Evolutionary conservation across 129 eudicot genomes (phyloP).

Genomic region (Flaveria trinervia): DNA sequence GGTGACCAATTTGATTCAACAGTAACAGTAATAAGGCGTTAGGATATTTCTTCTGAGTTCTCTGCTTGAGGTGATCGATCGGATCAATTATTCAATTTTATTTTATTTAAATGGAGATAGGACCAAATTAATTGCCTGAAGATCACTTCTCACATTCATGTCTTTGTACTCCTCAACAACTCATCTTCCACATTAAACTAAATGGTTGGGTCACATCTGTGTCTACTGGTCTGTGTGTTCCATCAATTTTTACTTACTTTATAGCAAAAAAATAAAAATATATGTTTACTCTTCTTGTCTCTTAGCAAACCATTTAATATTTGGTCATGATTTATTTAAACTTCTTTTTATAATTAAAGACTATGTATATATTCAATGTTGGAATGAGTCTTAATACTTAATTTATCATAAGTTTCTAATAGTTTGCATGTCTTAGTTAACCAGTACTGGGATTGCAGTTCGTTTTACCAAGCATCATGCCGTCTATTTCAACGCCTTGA

Average conservation of each 20-base stretch:
- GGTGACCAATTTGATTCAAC: background rate
- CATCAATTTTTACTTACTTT: background rate
- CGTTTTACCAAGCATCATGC: too few species aligned
- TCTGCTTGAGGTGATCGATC: too few species aligned
- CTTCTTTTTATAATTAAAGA: background rate
- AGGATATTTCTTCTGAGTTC: background rate
- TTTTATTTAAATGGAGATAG: background rate
- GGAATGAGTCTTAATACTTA: too few species aligned
- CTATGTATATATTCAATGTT: too few species aligned
- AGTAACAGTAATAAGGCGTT: conserved; percentile 10
- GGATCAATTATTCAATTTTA: background rate
- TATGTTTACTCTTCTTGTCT: too few species aligned
- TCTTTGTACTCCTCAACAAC: background rate
- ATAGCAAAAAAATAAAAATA: too few species aligned
- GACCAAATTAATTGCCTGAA: background rate
- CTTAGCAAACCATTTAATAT: too few species aligned
- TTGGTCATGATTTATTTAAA: too few species aligned
- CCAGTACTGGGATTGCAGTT: too few species aligned
- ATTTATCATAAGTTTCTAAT: too few species aligned
- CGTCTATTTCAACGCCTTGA: too few species aligned
- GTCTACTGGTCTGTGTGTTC: background rate
- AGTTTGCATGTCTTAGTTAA: too few species aligned
- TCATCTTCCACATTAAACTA: background rate
- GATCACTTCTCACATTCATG: background rate
- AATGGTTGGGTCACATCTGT: background rate